Percentiles rank a stretch among this genome's conserved stretches.
phyloP scores from a whole-genome alignment of 805 yeast genomes.

The Jamesozyma hellenica region DNA sequence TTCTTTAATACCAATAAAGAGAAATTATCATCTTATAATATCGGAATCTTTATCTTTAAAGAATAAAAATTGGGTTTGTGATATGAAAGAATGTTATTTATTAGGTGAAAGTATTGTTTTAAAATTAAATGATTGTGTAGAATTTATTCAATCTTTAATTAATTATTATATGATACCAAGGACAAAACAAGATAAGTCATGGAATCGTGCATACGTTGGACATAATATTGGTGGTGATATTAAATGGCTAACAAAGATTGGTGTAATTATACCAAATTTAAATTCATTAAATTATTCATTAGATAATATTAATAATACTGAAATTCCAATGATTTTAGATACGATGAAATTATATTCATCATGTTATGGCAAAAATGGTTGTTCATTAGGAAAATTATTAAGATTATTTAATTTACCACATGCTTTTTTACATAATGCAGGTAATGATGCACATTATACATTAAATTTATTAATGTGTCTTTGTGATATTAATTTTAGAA shows the following conservation, averaged over 20 bases:
- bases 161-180: conserved; percentile 33
- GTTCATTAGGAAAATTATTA: conserved; percentile 38
- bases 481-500: conserved; percentile 35
- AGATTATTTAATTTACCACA: conserved; percentile 43
- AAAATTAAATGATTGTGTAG: conserved; percentile 29
- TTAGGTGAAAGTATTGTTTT: conserved; percentile 42
- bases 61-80: conserved; percentile 47
- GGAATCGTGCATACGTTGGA: conserved; percentile 41
- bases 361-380: conserved; percentile 35
- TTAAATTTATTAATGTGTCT: conserved; percentile 40
- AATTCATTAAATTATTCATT: conserved; percentile 4
- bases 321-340: conserved; percentile 31
- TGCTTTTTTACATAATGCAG: conserved; percentile 57
- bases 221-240: conserved; percentile 51
- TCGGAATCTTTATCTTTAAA: conserved; percentile 33
- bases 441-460: conserved; percentile 61
- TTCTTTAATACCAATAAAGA: conserved; percentile 33
- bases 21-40: conserved; percentile 37
- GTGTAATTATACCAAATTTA: conserved; percentile 36
- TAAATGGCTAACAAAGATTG: conserved; percentile 38
- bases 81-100: conserved; percentile 41
- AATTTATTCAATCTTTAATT: conserved; percentile 35
- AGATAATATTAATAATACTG: neutral
- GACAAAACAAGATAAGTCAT: conserved; percentile 13
- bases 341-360: conserved; percentile 38